These are phyloP conservation scores for Fusarium foetens DNA, from an alignment of 2,329 filamentous ascomycete species.

Conservation along the genomic window DNA sequence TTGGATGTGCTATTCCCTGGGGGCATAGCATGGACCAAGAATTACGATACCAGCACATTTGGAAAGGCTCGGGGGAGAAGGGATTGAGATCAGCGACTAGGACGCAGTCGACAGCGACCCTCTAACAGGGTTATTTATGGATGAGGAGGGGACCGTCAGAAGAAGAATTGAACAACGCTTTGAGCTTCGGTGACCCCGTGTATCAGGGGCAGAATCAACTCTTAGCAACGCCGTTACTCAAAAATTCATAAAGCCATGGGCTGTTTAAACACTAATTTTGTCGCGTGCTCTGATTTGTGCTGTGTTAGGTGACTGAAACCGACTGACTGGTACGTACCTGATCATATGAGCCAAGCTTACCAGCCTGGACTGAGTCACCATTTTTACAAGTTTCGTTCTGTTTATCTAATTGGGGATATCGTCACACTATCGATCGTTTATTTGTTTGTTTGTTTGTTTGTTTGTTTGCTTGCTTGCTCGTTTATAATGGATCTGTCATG, in stretches of 20 bases:
- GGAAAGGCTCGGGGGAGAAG: conserved; percentile 23
- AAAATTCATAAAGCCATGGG: conserved; percentile 41
- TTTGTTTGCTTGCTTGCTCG: conserved; percentile 36
- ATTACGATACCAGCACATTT: conserved; percentile 44
- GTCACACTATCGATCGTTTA: neutral
- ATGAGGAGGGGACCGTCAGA: conserved; percentile 2
- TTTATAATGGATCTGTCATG: conserved; percentile 40
- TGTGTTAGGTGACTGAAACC: conserved; percentile 8
- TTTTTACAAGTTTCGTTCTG: conserved; percentile 13
- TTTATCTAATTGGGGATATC: conserved; percentile 7
- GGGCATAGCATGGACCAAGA: conserved; percentile 37
- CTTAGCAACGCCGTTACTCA: conserved; percentile 38
- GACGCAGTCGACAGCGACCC: conserved; percentile 16
- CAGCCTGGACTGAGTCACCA: neutral
- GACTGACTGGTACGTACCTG: conserved; percentile 17
- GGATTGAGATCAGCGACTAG: conserved; percentile 32
- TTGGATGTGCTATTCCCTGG: conserved; percentile 42
- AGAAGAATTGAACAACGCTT: conserved; percentile 25
- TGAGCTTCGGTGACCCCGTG: conserved; percentile 30
- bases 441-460: conserved; percentile 36
- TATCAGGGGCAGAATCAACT: conserved; percentile 38
- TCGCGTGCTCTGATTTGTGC: conserved; percentile 35
- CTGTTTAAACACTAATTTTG: conserved; percentile 33
- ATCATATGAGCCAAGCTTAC: conserved; percentile 20
- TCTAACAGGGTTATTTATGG: conserved; percentile 10